A percentile compares a stretch with the other conserved stretches of the same genome.
Evolutionary conservation across 148 eudicot species (phyloP).

Genomic region (Fagopyrum tataricum): DNA sequence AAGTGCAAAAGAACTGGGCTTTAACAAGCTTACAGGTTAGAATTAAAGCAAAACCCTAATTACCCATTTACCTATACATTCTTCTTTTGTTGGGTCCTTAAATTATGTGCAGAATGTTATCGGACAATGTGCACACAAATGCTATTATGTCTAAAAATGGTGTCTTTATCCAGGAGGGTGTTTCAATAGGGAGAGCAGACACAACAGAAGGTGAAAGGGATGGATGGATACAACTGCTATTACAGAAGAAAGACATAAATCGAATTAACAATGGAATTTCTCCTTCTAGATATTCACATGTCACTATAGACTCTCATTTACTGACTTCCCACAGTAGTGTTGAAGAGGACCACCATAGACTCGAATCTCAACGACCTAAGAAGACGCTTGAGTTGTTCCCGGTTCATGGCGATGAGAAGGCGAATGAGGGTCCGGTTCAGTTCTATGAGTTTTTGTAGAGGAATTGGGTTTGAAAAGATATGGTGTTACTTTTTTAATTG

Average conservation of each 20-base stretch:
- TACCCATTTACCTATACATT: background rate
- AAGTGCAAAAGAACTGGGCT: conserved; percentile 3
- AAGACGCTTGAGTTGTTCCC: conserved; percentile 4
- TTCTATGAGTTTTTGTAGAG: conserved; percentile 9
- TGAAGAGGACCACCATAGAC: background rate
- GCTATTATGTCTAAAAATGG: background rate
- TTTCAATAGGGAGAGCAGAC: background rate
- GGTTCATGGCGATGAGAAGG: background rate
- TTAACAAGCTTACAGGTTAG: background rate
- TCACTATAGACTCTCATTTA: background rate
- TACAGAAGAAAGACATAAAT: background rate
- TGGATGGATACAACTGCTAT: conserved; percentile 1
- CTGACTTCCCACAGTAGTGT: background rate
- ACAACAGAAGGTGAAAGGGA: conserved; percentile 9
- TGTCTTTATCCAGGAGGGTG: background rate
- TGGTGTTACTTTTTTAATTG: no score
- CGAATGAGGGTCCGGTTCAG: background rate
- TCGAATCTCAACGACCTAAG: background rate
- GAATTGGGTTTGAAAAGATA: background rate
- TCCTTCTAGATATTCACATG: conserved; percentile 8
- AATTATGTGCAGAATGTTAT: conserved; percentile 14
- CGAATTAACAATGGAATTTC: conserved; percentile 11
- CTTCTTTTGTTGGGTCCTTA: background rate
- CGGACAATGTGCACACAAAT: conserved; percentile 1
- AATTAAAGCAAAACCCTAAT: no score